A percentile compares a stretch with the other conserved stretches of the same genome.
Evolutionary conservation across 306 rosid species (phyloP).

Genomic region (Argentina anserina): DNA sequence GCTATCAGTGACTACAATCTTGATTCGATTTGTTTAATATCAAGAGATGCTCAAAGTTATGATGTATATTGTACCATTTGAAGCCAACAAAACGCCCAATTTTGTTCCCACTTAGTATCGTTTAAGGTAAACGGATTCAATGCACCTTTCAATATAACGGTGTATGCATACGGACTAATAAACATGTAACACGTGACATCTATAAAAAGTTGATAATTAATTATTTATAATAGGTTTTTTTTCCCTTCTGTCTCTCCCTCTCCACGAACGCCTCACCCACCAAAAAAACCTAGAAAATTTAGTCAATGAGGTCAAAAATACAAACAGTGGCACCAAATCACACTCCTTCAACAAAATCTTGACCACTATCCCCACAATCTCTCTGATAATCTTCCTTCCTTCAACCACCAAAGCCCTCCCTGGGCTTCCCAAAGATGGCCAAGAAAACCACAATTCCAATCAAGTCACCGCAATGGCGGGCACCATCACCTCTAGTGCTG

Average conservation of each 20-base stretch:
- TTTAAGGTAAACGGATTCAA: no score
- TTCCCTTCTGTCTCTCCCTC: no score
- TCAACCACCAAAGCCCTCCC: slow-evolving; percentile 68
- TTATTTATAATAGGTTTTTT: no score
- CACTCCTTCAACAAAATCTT: slow-evolving; percentile 86
- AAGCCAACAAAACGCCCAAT: neutral
- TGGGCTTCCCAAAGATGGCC: slow-evolving; percentile 87
- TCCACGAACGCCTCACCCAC: neutral
- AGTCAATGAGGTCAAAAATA: slow-evolving; percentile 29
- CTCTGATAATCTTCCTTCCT: slow-evolving; percentile 75
- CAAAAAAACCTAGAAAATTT: neutral
- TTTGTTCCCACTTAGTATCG: no score
- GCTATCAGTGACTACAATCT: no score
- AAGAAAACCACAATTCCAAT: slow-evolving; percentile 71
- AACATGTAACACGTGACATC: no score
- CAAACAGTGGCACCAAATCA: slow-evolving; percentile 72
- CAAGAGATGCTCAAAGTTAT: no score
- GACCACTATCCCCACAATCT: slow-evolving; percentile 55
- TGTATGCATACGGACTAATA: no score
- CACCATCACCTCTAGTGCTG: slow-evolving; percentile 67
- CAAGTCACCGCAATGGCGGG: slow-evolving; percentile 83
- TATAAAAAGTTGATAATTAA: no score
- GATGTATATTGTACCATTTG: neutral
- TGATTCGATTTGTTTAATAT: no score
- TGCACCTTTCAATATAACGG: no score